Conservation (phyloP, 169 alveolate genomes). For the Theileria annulata region DNA sequence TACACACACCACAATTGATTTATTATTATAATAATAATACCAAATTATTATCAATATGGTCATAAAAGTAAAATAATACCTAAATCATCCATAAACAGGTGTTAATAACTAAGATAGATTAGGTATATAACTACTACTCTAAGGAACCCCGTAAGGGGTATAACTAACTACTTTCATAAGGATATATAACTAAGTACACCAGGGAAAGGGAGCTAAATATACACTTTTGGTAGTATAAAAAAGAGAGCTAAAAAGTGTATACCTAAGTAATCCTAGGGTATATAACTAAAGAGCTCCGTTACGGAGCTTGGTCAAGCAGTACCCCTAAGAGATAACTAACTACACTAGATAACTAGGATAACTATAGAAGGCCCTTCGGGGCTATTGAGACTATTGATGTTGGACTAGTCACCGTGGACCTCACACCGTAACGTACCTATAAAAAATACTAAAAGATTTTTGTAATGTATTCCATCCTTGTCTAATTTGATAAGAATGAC, state of each 20-base stretch:
- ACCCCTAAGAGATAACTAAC: too few relatives aligned
- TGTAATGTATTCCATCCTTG: constrained; percentile 74
- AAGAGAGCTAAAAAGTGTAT: too few relatives aligned
- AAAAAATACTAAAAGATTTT: constrained; percentile 65
- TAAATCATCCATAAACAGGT: neutral
- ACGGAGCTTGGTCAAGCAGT: too few relatives aligned
- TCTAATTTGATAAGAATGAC: constrained; percentile 66
- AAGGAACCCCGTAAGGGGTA: neutral
- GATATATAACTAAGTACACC: too few relatives aligned
- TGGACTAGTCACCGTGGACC: constrained; percentile 31
- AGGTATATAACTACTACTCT: neutral
- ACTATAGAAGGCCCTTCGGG: too few relatives aligned
- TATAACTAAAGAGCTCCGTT: too few relatives aligned
- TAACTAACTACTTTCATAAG: neutral
- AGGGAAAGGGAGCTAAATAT: neutral
- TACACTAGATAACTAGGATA: too few relatives aligned
- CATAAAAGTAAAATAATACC: constrained; percentile 58
- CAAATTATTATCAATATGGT: constrained; percentile 11
- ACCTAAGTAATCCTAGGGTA: too few relatives aligned
- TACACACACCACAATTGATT: constrained; percentile 61
- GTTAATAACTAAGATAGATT: neutral
- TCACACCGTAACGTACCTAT: constrained; percentile 8
- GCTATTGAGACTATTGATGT: too few relatives aligned
- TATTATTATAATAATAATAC: constrained; percentile 38
- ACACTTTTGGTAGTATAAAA: too few relatives aligned